phyloP scores from a whole-genome alignment of 768 basidiomycete genomes.

The Austroboletus eburneus region DNA sequence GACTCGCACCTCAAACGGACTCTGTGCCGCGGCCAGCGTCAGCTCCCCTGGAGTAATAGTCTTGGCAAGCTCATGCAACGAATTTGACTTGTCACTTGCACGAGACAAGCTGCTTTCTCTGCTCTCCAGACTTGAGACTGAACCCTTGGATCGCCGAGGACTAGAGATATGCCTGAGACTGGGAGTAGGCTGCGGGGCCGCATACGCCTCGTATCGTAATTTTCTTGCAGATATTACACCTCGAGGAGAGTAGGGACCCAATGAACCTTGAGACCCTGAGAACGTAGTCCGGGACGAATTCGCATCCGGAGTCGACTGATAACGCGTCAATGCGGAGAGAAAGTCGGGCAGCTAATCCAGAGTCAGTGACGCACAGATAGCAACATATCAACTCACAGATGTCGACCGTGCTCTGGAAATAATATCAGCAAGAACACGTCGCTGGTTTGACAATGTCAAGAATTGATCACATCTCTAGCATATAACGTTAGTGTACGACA shows the following conservation, averaged over 20 bases:
- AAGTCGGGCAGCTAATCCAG: conserved; percentile 66
- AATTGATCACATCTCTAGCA: conserved; percentile 71
- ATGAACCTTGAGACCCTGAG: conserved; percentile 16
- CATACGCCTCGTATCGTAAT: conserved; percentile 70
- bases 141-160: conserved; percentile 30
- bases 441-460: conserved; percentile 43
- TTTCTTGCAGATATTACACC: conserved; percentile 38
- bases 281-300: conserved; percentile 6
- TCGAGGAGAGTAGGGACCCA: conserved; percentile 18
- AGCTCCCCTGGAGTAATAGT: conserved; percentile 32
- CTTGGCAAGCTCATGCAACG: conserved; percentile 22
- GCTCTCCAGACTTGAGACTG: conserved; percentile 33
- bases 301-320: conserved; percentile 17
- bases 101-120: conserved; percentile 32
- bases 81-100: conserved; percentile 19
- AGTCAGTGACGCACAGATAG: conserved; percentile 4
- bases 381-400: conserved; percentile 42
- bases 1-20: conserved; percentile 20
- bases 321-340: conserved; percentile 43
- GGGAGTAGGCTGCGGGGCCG: conserved; percentile 49
- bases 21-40: conserved; percentile 23
- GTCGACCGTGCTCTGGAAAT: conserved; percentile 47
- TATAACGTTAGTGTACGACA: conserved; percentile 4
- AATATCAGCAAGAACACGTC: conserved; percentile 42
- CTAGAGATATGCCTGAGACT: conserved; percentile 38